These are phyloP conservation scores for Lasiosphaeria miniovina DNA, from an alignment of 495 filamentous ascomycete species.

Conservation along the genomic window DNA sequence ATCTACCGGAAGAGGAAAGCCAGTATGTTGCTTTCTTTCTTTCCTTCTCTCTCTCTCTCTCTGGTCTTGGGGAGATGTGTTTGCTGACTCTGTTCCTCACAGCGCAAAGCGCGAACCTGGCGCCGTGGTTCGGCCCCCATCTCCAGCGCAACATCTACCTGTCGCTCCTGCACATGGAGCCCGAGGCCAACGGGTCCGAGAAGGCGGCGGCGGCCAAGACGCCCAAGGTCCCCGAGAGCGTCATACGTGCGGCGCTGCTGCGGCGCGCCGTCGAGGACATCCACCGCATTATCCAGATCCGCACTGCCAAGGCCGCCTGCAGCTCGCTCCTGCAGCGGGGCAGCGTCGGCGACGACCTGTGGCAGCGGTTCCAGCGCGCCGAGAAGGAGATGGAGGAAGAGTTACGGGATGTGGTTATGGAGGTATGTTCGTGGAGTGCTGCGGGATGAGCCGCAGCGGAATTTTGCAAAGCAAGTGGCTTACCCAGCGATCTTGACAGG, in stretches of 20 bases:
- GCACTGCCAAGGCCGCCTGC: slow-evolving; percentile 80
- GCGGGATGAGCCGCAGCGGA: background rate
- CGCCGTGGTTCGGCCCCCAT: slow-evolving; percentile 89
- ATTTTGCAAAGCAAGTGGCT: slow-evolving; percentile 12
- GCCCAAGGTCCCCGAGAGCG: slow-evolving; percentile 74
- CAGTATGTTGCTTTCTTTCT: slow-evolving; percentile 53
- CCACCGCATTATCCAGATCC: slow-evolving; percentile 78
- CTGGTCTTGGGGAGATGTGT: background rate
- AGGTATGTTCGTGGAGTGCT: slow-evolving; percentile 53
- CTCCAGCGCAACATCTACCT: slow-evolving; percentile 92
- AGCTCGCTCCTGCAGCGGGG: slow-evolving; percentile 79
- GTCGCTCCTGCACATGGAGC: slow-evolving; percentile 82
- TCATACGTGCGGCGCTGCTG: slow-evolving; percentile 86
- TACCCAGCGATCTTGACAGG: slow-evolving; percentile 39
- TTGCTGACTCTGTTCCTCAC: slow-evolving; percentile 2
- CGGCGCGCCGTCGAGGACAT: slow-evolving; percentile 90
- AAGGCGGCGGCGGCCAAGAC: slow-evolving; percentile 37
- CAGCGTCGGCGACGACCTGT: slow-evolving; percentile 92
- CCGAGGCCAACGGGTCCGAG: slow-evolving; percentile 58
- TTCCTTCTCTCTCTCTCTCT: background rate
- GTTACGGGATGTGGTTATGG: slow-evolving; percentile 84
- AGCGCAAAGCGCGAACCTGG: slow-evolving; percentile 76
- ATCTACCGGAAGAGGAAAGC: slow-evolving; percentile 93
- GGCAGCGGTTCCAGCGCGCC: slow-evolving; percentile 84
- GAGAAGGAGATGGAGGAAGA: slow-evolving; percentile 99